These are phyloP conservation scores for Pseudogymnoascus sp. DNA, from an alignment of 2,329 filamentous ascomycete genomes.

Conservation along the genomic window DNA sequence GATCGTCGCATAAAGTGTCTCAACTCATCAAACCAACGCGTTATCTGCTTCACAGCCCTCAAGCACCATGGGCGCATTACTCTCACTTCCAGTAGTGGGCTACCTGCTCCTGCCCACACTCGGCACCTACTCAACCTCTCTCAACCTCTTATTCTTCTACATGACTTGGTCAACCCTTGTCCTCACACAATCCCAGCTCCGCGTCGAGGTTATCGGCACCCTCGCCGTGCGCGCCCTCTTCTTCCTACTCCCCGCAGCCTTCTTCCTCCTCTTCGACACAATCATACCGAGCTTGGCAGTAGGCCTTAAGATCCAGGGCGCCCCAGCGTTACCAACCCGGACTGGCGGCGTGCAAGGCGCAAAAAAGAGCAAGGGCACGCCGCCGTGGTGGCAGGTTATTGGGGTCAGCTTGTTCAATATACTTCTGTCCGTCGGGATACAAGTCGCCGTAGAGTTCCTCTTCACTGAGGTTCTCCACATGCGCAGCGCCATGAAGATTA, in stretches of 20 bases:
- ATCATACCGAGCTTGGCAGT: constrained; percentile 62
- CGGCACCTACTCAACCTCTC: constrained; percentile 67
- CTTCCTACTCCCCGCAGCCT: constrained; percentile 65
- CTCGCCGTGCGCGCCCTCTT: constrained; percentile 61
- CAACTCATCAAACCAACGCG: neutral
- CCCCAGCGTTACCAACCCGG: constrained; percentile 44
- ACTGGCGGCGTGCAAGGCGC: constrained; percentile 30
- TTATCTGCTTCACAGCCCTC: neutral
- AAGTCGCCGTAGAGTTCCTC: constrained; percentile 49
- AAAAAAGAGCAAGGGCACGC: constrained; percentile 34
- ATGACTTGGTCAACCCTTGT: constrained; percentile 84
- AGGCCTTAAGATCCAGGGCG: constrained; percentile 61
- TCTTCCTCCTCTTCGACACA: constrained; percentile 69
- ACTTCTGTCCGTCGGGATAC: constrained; percentile 45
- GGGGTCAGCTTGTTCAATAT: constrained; percentile 52
- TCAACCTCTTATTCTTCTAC: constrained; percentile 85
- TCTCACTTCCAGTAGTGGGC: constrained; percentile 67
- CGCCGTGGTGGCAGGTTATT: constrained; percentile 42
- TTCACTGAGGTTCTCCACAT: constrained; percentile 47
- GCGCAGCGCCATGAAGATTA: constrained; percentile 51
- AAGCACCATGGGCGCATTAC: constrained; percentile 53
- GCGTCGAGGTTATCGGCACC: constrained; percentile 68
- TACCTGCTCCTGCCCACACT: constrained; percentile 57
- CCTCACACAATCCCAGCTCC: constrained; percentile 66
- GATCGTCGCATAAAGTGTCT: neutral